Base-by-base conservation (phyloP, 768 basidiomycete genomes). In the Boletus patriciae region DNA sequence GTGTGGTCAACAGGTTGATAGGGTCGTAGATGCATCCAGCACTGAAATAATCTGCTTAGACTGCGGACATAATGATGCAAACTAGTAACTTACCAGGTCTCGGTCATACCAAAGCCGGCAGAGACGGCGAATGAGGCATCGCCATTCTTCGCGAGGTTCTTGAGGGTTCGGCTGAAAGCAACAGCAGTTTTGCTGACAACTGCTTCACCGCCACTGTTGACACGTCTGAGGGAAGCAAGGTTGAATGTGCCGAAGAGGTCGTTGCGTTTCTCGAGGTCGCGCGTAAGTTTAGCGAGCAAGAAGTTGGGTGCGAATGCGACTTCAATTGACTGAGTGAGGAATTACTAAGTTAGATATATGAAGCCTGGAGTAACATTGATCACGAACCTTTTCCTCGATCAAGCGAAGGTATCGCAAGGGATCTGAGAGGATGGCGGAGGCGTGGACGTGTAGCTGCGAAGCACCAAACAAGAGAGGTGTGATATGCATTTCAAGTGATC, bases 201-300 rank as follows among this genome's bases (percentile, higher is more conserved):
- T 2, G 78, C 69, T 58, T 78, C 78, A 33, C 78, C 78, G n/a
- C 77, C 78, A 15, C 76, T 74, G 59, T 77, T 77, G 36, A 78
- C 61, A 3, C 69, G 70, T 38, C 52, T 64, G 29, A 78, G 61
- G 8, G 62, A 64, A 5, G 73, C 67, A 4, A 79, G 70, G 57
- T 77, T 65, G 21, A 78, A 62, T 3, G 55, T 48, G 5, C 68
- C 62, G 15, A 62, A 66, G 2, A 67, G 59, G 31, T 65, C 66
- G 11, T 36, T 56, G 18, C 68, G 63, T 21, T 61, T 57, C 51
- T 64, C 61, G 42, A 72, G 51, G 44, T 77, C 77, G 19, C 73
- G 68, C 8, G 70, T 64, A 3, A 77, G 67, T 9, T 76, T 73
- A 0, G 76, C 73, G 0, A 79, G 61, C 38, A 79, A 64, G 60